These are phyloP conservation scores for Litsea cubeba DNA, from an alignment of 164 flowering plant species.

Conservation along the genomic window DNA sequence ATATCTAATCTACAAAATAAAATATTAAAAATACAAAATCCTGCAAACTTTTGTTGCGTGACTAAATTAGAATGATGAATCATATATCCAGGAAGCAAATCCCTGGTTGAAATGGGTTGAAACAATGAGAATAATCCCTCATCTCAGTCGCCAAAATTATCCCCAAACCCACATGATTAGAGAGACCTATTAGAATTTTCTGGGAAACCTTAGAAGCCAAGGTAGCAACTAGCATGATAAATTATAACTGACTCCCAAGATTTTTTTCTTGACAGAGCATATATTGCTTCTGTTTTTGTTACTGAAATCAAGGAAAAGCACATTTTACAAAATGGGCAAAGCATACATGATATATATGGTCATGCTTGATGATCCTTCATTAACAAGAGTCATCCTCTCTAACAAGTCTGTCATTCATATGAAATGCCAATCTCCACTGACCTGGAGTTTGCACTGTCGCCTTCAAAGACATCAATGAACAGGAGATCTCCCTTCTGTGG, in stretches of 20 bases:
- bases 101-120: neutral
- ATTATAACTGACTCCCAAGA: neutral
- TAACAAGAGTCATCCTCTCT: neutral
- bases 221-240: neutral
- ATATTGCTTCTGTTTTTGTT: too few species aligned
- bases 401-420: neutral
- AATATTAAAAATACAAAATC: neutral
- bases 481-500: neutral
- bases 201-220: neutral
- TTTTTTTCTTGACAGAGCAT: neutral
- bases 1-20: neutral
- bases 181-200: too few species aligned
- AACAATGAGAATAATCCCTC: neutral
- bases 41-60: neutral
- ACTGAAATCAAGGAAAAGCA: neutral
- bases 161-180: neutral
- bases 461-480: neutral
- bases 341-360: neutral
- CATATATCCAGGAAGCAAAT: neutral
- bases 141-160: neutral
- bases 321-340: neutral
- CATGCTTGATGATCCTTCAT: neutral
- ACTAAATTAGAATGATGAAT: neutral
- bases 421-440: neutral
- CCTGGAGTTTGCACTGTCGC: neutral